Percentiles rank a stretch among this genome's conserved stretches.
Conservation (phyloP, 805 yeast genomes). For the Lachancea sp. region DNA sequence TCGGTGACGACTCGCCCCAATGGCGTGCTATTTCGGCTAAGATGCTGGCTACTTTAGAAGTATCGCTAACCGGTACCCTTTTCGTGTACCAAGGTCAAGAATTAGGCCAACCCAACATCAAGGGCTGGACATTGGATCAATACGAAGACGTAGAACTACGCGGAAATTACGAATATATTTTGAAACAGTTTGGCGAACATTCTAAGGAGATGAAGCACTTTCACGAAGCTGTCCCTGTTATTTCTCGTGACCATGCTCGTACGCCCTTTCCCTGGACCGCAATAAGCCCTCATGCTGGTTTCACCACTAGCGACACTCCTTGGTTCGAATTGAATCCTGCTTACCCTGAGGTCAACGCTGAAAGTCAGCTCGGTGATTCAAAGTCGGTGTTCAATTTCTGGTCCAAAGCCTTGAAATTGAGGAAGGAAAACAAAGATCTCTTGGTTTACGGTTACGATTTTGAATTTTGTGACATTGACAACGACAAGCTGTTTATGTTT, state of each 20-base stretch:
- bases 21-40: constrained; percentile 40
- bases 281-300: constrained; percentile 39
- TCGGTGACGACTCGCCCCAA: constrained; percentile 39
- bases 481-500: constrained; percentile 38
- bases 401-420: constrained; percentile 37
- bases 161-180: constrained; percentile 35
- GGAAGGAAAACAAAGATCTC: constrained; percentile 41
- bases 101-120: constrained; percentile 47
- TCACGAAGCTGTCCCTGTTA: constrained; percentile 33
- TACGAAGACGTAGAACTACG: constrained; percentile 41
- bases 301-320: constrained; percentile 39
- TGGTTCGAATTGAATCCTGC: constrained; percentile 50
- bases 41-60: constrained; percentile 40
- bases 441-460: constrained; percentile 42
- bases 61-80: constrained; percentile 47
- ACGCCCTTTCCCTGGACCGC: constrained; percentile 52
- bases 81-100: constrained; percentile 60
- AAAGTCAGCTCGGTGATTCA: constrained; percentile 40
- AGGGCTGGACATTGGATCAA: constrained; percentile 42
- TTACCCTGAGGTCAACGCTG: constrained; percentile 44
- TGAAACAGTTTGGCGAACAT: constrained; percentile 22
- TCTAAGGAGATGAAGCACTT: constrained; percentile 28
- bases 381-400: constrained; percentile 43
- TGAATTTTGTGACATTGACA: constrained; percentile 39
- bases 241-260: constrained; percentile 49